phyloP scores from a whole-genome alignment of 768 basidiomycete species.

The Xanthoconium stramineum region DNA sequence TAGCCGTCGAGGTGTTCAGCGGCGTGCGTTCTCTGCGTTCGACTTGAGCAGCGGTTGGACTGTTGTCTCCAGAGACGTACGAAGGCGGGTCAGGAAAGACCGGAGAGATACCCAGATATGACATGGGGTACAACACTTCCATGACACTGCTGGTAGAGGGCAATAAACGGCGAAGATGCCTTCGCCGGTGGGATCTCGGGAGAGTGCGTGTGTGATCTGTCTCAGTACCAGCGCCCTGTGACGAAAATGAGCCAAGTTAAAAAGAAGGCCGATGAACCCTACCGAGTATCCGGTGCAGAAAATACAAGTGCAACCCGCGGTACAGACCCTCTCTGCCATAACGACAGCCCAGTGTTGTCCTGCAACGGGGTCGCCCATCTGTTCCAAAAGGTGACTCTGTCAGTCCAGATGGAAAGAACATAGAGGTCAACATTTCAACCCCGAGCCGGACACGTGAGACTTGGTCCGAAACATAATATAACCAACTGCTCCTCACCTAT shows the following conservation, averaged over 20 bases:
- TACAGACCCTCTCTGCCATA: conserved; percentile 10
- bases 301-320: conserved; percentile 7
- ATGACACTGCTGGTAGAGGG: conserved; percentile 22
- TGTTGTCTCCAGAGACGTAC: conserved; percentile 7
- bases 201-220: neutral
- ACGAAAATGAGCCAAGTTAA: conserved; percentile 1
- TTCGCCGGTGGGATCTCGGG: conserved; percentile 5
- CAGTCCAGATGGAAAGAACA: neutral
- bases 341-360: conserved; percentile 13
- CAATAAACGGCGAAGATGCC: conserved; percentile 5
- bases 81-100: conserved; percentile 18
- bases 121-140: conserved; percentile 24
- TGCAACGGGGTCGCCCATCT: neutral
- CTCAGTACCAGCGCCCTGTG: conserved; percentile 7
- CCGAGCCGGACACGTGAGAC: neutral
- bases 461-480: neutral
- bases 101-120: conserved; percentile 12
- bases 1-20: neutral
- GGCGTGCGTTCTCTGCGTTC: neutral
- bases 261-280: neutral
- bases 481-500: too few relatives aligned
- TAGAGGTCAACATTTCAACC: too few relatives aligned
- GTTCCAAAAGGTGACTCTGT: neutral
- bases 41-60: neutral
- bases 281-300: conserved; percentile 7